A percentile compares a stretch with the other conserved stretches of the same genome.
Conservation (phyloP, 1,284 basidiomycete species). For the Ustilago vetiveriae region DNA sequence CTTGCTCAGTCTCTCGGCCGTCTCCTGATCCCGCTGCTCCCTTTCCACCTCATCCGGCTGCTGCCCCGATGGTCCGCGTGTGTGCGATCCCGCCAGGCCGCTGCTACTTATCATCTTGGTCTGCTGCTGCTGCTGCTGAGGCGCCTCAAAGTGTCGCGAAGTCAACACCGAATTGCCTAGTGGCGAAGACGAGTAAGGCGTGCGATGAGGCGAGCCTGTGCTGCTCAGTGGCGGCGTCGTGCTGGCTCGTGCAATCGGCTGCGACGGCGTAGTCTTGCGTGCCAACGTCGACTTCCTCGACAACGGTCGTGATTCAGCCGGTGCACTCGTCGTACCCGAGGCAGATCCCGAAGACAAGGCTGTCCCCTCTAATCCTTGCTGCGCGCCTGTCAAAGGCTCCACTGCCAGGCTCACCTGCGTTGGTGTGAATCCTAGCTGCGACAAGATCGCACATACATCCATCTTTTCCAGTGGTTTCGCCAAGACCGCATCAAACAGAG, state of each 20-base stretch:
- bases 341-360: conserved; percentile 12
- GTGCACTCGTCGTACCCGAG: conserved; percentile 28
- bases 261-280: conserved; percentile 19
- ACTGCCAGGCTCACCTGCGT: conserved; percentile 18
- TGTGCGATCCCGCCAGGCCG: conserved; percentile 6
- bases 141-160: conserved; percentile 28
- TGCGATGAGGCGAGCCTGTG: conserved; percentile 29
- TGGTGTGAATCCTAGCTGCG: conserved; percentile 50
- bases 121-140: conserved; percentile 16
- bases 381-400: conserved; percentile 3
- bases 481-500: conserved; percentile 69
- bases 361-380: conserved; percentile 1
- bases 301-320: conserved; percentile 29
- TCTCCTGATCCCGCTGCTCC: conserved; percentile 27
- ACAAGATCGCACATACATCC: conserved; percentile 51
- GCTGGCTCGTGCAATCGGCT: conserved; percentile 16
- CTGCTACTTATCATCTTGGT: conserved; percentile 3
- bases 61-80: conserved; percentile 11
- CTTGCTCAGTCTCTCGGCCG: conserved; percentile 40
- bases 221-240: conserved; percentile 16
- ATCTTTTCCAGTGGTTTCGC: conserved; percentile 59
- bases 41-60: conserved; percentile 16
- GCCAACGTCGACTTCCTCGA: conserved; percentile 45
- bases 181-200: conserved; percentile 42
- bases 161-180: conserved; percentile 35